Conservation (phyloP, 306 rosid genomes). For the Cucurbita maxima region DNA sequence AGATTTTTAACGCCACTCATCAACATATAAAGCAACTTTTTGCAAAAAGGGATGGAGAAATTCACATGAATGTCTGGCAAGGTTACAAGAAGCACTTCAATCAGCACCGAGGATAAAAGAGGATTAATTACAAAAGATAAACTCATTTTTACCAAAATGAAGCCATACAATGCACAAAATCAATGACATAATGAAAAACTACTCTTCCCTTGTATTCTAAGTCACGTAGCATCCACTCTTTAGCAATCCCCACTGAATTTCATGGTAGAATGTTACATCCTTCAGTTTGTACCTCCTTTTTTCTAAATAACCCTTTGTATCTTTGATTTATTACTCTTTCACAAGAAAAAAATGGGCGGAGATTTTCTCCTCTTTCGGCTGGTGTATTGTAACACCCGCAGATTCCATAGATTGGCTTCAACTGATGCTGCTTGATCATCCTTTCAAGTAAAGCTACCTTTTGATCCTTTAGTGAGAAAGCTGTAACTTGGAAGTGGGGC, state of each 20-base stretch:
- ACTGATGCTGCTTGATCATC: too few relatives aligned
- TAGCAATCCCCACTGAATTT: neutral
- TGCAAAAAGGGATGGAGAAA: neutral
- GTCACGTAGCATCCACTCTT: neutral
- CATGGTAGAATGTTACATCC: neutral
- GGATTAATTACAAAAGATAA: neutral
- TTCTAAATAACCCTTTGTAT: neutral
- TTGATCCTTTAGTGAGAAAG: neutral
- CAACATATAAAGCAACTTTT: neutral
- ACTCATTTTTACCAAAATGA: neutral
- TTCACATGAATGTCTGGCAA: neutral
- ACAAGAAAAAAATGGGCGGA: too few relatives aligned
- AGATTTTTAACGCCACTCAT: neutral
- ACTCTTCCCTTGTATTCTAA: neutral
- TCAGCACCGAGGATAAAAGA: neutral
- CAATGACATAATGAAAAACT: neutral
- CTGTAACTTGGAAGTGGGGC: neutral
- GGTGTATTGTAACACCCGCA: too few relatives aligned
- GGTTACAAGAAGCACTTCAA: neutral
- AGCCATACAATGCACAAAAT: neutral
- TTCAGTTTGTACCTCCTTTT: neutral
- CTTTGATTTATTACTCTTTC: too few relatives aligned
- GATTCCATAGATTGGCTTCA: too few relatives aligned
- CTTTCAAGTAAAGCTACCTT: neutral
- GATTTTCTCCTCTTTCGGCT: too few relatives aligned